phyloP scores from a whole-genome alignment of 805 yeast genomes.

The Candida chauliodis region DNA sequence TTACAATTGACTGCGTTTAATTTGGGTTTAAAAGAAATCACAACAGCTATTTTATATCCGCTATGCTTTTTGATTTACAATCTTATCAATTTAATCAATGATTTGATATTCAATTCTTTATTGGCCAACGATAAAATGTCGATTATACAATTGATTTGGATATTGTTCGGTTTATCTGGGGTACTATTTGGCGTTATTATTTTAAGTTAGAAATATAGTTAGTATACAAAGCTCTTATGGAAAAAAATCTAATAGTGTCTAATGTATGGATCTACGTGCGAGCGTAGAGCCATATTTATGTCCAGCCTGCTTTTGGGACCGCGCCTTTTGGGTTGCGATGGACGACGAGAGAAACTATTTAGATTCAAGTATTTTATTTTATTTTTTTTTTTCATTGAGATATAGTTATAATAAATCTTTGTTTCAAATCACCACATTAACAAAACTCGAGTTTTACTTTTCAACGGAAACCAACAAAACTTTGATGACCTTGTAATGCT shows the following conservation, averaged over 20 bases:
- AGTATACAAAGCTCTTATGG: too few species aligned
- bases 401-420: too few species aligned
- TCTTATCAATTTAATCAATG: conserved; percentile 50
- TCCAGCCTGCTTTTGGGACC: too few species aligned
- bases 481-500: conserved; percentile 13
- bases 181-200: conserved; percentile 66
- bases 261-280: too few species aligned
- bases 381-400: background rate
- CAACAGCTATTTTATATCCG: conserved; percentile 80
- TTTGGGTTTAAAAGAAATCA: conserved; percentile 63
- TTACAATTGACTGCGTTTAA: conserved; percentile 72
- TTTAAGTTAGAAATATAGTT: conserved; percentile 38
- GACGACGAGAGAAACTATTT: too few species aligned
- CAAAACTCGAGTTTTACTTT: too few species aligned
- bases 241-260: too few species aligned
- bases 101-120: conserved; percentile 57
- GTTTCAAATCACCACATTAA: too few species aligned
- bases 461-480: too few species aligned
- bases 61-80: conserved; percentile 82
- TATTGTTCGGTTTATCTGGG: conserved; percentile 44
- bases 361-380: too few species aligned
- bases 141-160: conserved; percentile 48
- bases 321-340: too few species aligned
- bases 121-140: conserved; percentile 39
- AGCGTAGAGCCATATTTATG: too few species aligned